These are phyloP conservation scores for Trypanosoma boissoni DNA, from an alignment of 208 protist genomes.

Conservation along the genomic window DNA sequence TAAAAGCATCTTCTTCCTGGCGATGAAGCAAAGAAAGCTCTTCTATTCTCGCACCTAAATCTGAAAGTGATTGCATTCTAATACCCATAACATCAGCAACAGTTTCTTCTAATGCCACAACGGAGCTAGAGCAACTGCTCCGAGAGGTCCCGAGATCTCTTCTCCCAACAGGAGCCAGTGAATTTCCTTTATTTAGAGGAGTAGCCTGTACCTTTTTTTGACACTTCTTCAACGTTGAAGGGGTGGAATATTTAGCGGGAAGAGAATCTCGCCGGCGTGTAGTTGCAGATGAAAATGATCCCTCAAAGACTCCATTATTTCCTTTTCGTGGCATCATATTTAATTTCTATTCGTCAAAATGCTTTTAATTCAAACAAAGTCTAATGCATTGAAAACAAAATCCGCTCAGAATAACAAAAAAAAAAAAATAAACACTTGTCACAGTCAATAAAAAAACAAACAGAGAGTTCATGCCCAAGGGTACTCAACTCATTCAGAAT, in stretches of 20 bases:
- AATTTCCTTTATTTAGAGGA: neutral
- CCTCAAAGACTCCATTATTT: neutral
- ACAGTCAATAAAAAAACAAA: neutral
- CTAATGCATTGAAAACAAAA: too few species aligned
- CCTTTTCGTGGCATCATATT: neutral
- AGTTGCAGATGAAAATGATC: neutral
- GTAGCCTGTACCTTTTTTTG: constrained; percentile 6
- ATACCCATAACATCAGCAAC: constrained; percentile 25
- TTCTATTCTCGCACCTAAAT: constrained; percentile 22
- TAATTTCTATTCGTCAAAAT: too few species aligned
- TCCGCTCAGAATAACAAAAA: constrained; percentile 1
- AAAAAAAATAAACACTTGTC: neutral
- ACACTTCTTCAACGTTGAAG: neutral
- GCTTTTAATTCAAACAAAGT: too few species aligned
- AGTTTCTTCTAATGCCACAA: constrained; percentile 22
- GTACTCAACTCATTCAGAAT: too few species aligned
- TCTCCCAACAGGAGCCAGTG: neutral
- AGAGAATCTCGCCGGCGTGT: neutral
- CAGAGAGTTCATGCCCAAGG: too few species aligned
- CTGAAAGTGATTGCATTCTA: constrained; percentile 21
- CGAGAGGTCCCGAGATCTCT: constrained; percentile 2
- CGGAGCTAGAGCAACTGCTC: constrained; percentile 21
- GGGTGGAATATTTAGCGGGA: neutral
- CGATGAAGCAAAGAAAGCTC: constrained; percentile 25
- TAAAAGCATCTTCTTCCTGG: constrained; percentile 27